Percentiles rank a stretch among this genome's conserved stretches.
phyloP scores from a whole-genome alignment of 2,329 filamentous ascomycete species.

The Cladobotryum mycophilum region DNA sequence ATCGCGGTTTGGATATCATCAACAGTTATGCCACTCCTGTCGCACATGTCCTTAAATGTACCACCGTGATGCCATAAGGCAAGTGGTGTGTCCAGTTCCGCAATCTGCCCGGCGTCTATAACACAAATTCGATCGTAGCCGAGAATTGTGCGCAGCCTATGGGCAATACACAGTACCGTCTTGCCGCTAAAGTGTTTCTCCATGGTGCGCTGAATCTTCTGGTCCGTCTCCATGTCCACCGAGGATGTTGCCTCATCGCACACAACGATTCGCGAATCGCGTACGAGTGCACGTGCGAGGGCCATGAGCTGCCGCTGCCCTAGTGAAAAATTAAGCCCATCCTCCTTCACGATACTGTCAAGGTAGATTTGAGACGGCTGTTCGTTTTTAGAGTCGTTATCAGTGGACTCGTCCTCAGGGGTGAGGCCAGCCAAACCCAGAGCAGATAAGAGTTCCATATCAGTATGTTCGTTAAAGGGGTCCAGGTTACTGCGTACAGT shows the following conservation, averaged over 20 bases:
- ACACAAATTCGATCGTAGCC: slow-evolving; percentile 65
- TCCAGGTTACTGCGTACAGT: slow-evolving; percentile 67
- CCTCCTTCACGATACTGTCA: slow-evolving; percentile 52
- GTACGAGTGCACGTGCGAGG: slow-evolving; percentile 43
- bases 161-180: slow-evolving; percentile 63
- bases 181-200: slow-evolving; percentile 57
- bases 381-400: neutral
- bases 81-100: slow-evolving; percentile 55
- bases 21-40: too few species aligned
- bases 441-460: slow-evolving; percentile 57
- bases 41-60: slow-evolving; percentile 45
- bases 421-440: slow-evolving; percentile 52
- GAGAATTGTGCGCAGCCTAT: slow-evolving; percentile 61
- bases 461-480: slow-evolving; percentile 59
- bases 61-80: slow-evolving; percentile 46
- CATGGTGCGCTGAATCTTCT: slow-evolving; percentile 61
- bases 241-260: slow-evolving; percentile 67
- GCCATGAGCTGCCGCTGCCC: slow-evolving; percentile 64
- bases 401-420: neutral
- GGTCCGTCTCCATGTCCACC: slow-evolving; percentile 64
- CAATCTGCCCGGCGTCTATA: slow-evolving; percentile 53
- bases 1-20: too few species aligned
- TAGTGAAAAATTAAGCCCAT: slow-evolving; percentile 62
- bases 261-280: slow-evolving; percentile 61
- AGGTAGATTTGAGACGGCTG: slow-evolving; percentile 39